Evolutionary conservation across 2,329 filamentous ascomycete species (phyloP), one percentile per base, ranked within the genome.

Genomic region (Penicillium digitatum): DNA sequence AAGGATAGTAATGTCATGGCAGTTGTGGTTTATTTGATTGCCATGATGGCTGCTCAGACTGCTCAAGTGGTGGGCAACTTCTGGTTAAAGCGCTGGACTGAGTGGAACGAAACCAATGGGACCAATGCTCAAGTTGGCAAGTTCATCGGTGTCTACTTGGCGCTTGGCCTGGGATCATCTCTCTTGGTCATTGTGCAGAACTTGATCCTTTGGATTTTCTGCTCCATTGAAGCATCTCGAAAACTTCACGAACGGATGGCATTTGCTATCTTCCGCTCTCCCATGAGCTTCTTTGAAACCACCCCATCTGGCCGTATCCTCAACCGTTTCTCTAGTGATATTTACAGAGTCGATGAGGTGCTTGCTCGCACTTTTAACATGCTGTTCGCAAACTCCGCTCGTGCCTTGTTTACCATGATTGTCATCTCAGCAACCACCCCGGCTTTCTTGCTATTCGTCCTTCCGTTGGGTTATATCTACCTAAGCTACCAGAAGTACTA

Each of bases 241-340:
- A 99, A 97, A 77, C 81, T 99, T 54, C 94, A 99, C 72, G 94
- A 97, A 76, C 83, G 90, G 61, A 97, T 99, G 94, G 93, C 93
- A 40, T 94, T 88, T 66, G 91, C 94, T 18, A 96, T 97, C 65
- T 99, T 99, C 81, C 84, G 94, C 63, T 95, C 91, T 35, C 95
- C 94, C 52, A 99, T 99, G 94, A 94, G 86, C 65, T 99, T 99
- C 77, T 99, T 99, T 66, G 95, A 99, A 72, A 96, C 92, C 0
- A 99, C 94, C 1, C 94, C 94, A 3, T 88, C 92, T 59, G 94
- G 94, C n/a, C 86, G 95, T 54, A 96, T 99, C 66, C 79, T 99
- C 56, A 99, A 99, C 73, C 84, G 94, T 52, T 99, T 99, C 74
- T 97, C 93, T 16, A 95, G 79, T 69, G 80, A 82, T 64, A 78